Conservation (phyloP, 2,329 filamentous ascomycete species). For the Hortaea werneckii region DNA sequence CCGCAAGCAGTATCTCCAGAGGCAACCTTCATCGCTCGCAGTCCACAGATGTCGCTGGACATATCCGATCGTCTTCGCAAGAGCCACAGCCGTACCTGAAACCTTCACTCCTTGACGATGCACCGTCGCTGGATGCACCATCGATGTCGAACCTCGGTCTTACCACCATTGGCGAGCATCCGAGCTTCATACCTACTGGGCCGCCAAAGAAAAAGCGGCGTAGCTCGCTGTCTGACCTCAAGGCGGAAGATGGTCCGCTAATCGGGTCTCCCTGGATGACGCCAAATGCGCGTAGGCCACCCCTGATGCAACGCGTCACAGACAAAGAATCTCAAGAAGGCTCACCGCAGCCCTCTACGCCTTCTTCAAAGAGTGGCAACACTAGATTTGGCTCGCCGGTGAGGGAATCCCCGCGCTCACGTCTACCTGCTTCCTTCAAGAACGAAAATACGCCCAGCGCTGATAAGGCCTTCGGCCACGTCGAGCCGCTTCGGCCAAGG, state of each 20-base stretch:
- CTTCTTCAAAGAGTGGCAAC: slow-evolving; percentile 27
- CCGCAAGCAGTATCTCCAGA: slow-evolving; percentile 55
- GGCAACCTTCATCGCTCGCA: slow-evolving; percentile 58
- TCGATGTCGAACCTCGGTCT: slow-evolving; percentile 26
- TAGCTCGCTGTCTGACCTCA: slow-evolving; percentile 84
- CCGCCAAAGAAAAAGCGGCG: slow-evolving; percentile 67
- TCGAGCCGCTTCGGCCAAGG: slow-evolving; percentile 19
- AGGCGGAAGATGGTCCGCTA: slow-evolving; percentile 48
- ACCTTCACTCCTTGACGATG: slow-evolving; percentile 5
- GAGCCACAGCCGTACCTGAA: slow-evolving; percentile 30
- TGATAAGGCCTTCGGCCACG: slow-evolving; percentile 10
- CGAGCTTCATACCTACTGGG: slow-evolving; percentile 34
- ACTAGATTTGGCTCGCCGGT: slow-evolving; percentile 31
- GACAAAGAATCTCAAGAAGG: slow-evolving; percentile 23
- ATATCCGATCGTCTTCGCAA: slow-evolving; percentile 43
- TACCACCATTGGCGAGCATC: slow-evolving; percentile 41
- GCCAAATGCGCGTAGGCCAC: slow-evolving; percentile 13
- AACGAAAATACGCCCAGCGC: slow-evolving; percentile 34
- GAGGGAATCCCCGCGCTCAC: slow-evolving; percentile 22
- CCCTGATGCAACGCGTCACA: slow-evolving; percentile 9
- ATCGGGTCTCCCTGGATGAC: slow-evolving; percentile 8
- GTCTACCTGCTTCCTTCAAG: slow-evolving; percentile 28
- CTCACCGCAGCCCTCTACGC: slow-evolving; percentile 27
- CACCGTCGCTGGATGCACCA: slow-evolving; percentile 1
- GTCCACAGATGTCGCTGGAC: slow-evolving; percentile 61